Conservation (phyloP, 495 filamentous ascomycete species). For the Rusavskia elegans region DNA sequence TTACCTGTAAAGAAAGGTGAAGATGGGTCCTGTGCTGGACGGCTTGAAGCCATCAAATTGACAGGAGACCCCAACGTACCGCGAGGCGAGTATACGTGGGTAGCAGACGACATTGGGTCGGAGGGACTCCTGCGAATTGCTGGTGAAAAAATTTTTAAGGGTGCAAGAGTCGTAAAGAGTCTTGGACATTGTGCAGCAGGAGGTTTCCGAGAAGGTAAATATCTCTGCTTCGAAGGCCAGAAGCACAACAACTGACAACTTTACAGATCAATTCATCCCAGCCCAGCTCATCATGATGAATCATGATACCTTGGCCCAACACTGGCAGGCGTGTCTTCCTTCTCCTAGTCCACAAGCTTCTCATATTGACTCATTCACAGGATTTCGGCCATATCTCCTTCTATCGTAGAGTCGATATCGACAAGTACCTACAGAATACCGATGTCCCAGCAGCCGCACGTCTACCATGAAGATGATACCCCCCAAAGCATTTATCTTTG, state of each 20-base stretch:
- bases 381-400: conserved; percentile 65
- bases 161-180: conserved; percentile 60
- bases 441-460: neutral
- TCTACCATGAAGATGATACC: too few relatives aligned
- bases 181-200: conserved; percentile 59
- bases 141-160: conserved; percentile 50
- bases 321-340: conserved; percentile 43
- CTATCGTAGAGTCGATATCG: conserved; percentile 65
- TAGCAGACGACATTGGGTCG: conserved; percentile 57
- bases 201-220: conserved; percentile 55
- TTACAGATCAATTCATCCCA: conserved; percentile 51
- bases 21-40: conserved; percentile 22
- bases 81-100: conserved; percentile 66
- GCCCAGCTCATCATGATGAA: conserved; percentile 68
- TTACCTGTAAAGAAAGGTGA: neutral
- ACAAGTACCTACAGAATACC: conserved; percentile 20
- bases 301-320: conserved; percentile 60
- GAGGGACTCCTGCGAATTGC: conserved; percentile 43
- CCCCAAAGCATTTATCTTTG: too few relatives aligned
- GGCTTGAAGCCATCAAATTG: conserved; percentile 69
- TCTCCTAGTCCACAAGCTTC: neutral
- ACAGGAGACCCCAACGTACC: conserved; percentile 85
- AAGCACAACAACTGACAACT: neutral
- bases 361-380: conserved; percentile 8
- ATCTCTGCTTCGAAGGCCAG: neutral